Conservation (phyloP, 192 early-diverging fungal genomes). For the Coemansia sp. region DNA sequence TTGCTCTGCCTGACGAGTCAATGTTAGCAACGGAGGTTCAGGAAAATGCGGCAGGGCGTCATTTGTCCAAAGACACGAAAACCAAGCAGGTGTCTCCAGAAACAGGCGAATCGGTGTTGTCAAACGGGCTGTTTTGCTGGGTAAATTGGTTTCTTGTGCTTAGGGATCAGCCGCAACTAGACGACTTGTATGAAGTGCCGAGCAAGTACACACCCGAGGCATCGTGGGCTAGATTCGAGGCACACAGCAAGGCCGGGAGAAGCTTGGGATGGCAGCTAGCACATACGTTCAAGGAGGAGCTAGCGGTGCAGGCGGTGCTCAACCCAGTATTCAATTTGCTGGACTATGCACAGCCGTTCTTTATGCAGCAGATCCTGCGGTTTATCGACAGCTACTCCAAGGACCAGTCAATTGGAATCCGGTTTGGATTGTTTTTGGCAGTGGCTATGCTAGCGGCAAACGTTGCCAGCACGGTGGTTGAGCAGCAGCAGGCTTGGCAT, state of each 20-base stretch:
- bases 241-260: neutral
- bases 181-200: conserved; percentile 15
- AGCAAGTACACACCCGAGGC: neutral
- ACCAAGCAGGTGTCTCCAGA: conserved; percentile 12
- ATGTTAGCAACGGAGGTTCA: neutral
- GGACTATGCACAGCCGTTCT: conserved; percentile 54
- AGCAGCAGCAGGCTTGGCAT: conserved; percentile 61
- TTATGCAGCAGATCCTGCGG: conserved; percentile 55
- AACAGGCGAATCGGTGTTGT: conserved; percentile 17
- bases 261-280: conserved; percentile 29
- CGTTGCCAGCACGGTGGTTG: conserved; percentile 25
- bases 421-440: conserved; percentile 53
- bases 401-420: conserved; percentile 26
- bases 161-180: conserved; percentile 9
- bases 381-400: conserved; percentile 37
- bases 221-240: conserved; percentile 12
- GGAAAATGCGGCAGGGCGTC: neutral
- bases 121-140: conserved; percentile 31
- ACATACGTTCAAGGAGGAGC: conserved; percentile 25
- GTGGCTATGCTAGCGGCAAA: conserved; percentile 55
- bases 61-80: neutral
- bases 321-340: conserved; percentile 23
- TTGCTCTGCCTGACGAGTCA: neutral
- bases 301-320: conserved; percentile 38
- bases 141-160: conserved; percentile 12